Conservation (phyloP, 2,329 filamentous ascomycete species). For the Epichloe festucae region DNA sequence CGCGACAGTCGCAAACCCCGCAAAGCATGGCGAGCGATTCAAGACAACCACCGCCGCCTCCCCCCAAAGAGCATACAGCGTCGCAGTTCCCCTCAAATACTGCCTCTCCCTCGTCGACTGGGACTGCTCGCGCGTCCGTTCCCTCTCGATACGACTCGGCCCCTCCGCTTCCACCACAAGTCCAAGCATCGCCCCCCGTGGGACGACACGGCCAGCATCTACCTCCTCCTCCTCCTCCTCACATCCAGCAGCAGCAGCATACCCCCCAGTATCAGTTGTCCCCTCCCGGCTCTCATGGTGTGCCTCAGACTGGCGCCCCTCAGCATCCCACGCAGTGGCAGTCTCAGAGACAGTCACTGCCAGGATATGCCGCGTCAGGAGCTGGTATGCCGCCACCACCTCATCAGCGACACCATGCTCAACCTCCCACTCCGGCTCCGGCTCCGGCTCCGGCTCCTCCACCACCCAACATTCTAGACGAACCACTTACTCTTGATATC, state of each 20-base stretch:
- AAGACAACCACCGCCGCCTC: conserved; percentile 41
- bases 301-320: conserved; percentile 3
- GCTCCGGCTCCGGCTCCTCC: conserved; percentile 16
- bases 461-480: conserved; percentile 41
- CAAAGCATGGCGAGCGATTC: conserved; percentile 17
- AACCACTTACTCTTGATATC: conserved; percentile 38
- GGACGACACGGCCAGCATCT: conserved; percentile 6
- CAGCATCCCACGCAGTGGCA: conserved; percentile 12
- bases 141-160: conserved; percentile 34
- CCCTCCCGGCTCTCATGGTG: not conserved
- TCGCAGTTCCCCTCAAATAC: conserved; percentile 10
- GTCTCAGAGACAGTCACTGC: conserved; percentile 9
- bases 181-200: conserved; percentile 2
- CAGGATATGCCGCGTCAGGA: conserved; percentile 5
- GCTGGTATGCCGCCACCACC: not conserved
- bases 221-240: conserved; percentile 9
- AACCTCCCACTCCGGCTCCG: conserved; percentile 8
- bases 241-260: conserved; percentile 6
- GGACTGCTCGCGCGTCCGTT: conserved; percentile 7
- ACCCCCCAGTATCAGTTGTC: not conserved
- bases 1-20: conserved; percentile 24
- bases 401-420: conserved; percentile 6
- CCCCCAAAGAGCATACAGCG: conserved; percentile 22
- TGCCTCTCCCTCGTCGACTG: conserved; percentile 14
- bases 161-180: conserved; percentile 29